Evolutionary conservation across 2,329 filamentous ascomycete species (phyloP).

Genomic region (Penicillium sp.): DNA sequence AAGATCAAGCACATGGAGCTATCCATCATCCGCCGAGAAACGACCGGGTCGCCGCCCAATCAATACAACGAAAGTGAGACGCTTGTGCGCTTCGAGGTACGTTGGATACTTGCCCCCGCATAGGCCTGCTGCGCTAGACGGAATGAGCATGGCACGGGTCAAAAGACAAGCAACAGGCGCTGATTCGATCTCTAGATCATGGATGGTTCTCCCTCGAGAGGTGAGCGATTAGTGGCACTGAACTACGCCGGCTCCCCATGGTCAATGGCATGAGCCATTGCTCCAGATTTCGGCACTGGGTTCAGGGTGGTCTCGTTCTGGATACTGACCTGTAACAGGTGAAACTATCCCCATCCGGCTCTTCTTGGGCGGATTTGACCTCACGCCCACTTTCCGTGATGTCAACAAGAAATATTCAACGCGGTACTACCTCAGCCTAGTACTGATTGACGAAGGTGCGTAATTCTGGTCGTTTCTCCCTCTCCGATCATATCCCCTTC

Average conservation of each 20-base stretch:
- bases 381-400: slow-evolving; percentile 96
- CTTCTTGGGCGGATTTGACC: slow-evolving; percentile 94
- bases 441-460: slow-evolving; percentile 86
- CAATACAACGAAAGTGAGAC: slow-evolving; percentile 99
- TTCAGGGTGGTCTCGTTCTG: too few relatives aligned
- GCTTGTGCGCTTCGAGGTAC: slow-evolving; percentile 86
- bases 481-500: background rate
- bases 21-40: slow-evolving; percentile 94
- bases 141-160: slow-evolving; percentile 26
- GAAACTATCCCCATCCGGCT: slow-evolving; percentile 94
- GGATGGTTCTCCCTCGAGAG: slow-evolving; percentile 96
- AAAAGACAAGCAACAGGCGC: background rate
- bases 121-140: background rate
- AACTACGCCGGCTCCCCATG: background rate
- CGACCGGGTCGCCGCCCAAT: slow-evolving; percentile 91
- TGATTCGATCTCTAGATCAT: slow-evolving; percentile 59
- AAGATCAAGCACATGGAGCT: slow-evolving; percentile 99
- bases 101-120: slow-evolving; percentile 6
- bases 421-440: slow-evolving; percentile 91
- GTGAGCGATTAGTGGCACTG: slow-evolving; percentile 43
- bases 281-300: too few relatives aligned
- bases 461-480: background rate
- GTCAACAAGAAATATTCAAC: slow-evolving; percentile 99
- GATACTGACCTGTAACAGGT: slow-evolving; percentile 41
- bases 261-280: too few relatives aligned